Percentiles rank a stretch among this genome's conserved stretches.
Evolutionary conservation across 768 basidiomycete species (phyloP).

Genomic region (Mycena floridula): DNA sequence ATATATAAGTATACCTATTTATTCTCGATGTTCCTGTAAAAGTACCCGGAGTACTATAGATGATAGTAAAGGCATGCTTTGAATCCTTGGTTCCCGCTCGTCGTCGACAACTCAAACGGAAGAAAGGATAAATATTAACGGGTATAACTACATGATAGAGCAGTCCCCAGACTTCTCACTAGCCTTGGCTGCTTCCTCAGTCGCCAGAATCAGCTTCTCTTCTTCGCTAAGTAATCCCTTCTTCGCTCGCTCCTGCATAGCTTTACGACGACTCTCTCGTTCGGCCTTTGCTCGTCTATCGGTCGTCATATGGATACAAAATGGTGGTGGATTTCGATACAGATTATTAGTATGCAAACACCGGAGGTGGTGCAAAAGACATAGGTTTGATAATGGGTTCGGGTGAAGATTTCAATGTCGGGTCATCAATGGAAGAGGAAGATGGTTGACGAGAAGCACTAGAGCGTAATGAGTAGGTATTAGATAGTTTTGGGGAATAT

Average conservation of each 20-base stretch:
- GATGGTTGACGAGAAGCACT: conserved; percentile 34
- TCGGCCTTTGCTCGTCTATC: conserved; percentile 75
- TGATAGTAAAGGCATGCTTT: too few species aligned
- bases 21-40: too few species aligned
- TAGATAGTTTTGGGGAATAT: conserved; percentile 16
- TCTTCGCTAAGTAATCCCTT: conserved; percentile 61
- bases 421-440: conserved; percentile 17
- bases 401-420: conserved; percentile 27
- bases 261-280: conserved; percentile 60
- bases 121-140: background rate
- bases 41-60: too few species aligned
- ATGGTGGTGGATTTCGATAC: conserved; percentile 17
- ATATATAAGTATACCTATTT: too few species aligned
- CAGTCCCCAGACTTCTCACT: conserved; percentile 31
- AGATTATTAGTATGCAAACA: conserved; percentile 62
- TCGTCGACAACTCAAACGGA: background rate
- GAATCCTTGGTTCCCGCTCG: too few species aligned
- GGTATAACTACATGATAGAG: conserved; percentile 29
- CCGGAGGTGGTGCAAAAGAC: conserved; percentile 54
- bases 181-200: conserved; percentile 34
- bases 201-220: conserved; percentile 44
- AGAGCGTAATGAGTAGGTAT: conserved; percentile 63
- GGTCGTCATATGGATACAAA: conserved; percentile 10
- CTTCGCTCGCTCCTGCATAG: conserved; percentile 66
- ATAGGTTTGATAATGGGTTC: conserved; percentile 28